Evolutionary conservation across 495 filamentous ascomycete species (phyloP), one percentile per base, ranked within the genome.

Genomic region (Pyrenopolyporus hunteri): DNA sequence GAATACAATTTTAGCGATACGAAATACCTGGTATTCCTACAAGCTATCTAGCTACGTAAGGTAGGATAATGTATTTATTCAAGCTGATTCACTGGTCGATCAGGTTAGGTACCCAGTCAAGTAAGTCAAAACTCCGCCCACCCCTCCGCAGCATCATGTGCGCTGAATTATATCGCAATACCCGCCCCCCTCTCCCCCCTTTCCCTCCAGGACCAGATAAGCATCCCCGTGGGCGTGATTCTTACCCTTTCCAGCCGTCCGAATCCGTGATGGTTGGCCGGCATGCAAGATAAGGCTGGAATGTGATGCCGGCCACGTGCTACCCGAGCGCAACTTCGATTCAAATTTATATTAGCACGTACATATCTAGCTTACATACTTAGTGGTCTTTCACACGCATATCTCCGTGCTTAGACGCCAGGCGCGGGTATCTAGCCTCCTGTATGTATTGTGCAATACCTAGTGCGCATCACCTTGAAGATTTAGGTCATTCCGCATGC

Each of bases 281-380:
- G 59, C 19, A 58, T 63, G 58, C 59, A 36, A 70, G 65, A 70
- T 70, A 70, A 70, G 64, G 62, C 65, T 68, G 65, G 68, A 68
- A 70, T 70, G 61, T 57, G 61, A 62, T 68, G 52, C 28, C 23
- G 39, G 26, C 65, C 68, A 70, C 68, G 68, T 68, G 68, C 68
- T 61, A 20, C 43, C 28, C 52, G 42, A 44, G 37, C 37, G 42
- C 55, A 20, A 49, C 51, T 25, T 48, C n/a, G 39, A 57, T 61
- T 61, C 17, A n/a, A n/a, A n/a, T n/a, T n/a, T n/a, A n/a, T n/a
- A 52, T 43, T 64, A 47, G 61, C 55, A 63, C 37, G 42, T 54
- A 57, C 20, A 25, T 33, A 48, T 32, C 22, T 14, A 56, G 20
- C 14, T 47, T 47, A 8, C 14, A 17, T 46, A n/a, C 23, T n/a